Conservation (phyloP, 106 monocot genomes). For the Dioscorea alata region DNA sequence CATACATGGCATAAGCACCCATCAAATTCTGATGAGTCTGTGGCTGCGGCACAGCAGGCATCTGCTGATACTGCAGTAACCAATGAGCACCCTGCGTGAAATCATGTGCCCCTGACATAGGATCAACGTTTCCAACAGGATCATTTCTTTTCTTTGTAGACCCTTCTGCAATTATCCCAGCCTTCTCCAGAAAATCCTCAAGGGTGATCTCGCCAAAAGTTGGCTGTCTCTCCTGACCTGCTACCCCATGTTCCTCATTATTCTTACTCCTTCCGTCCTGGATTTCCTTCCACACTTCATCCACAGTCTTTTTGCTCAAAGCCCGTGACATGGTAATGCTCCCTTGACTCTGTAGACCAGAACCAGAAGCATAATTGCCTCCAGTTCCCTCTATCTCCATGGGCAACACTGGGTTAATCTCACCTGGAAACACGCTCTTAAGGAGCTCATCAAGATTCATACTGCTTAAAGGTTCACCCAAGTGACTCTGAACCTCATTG, state of each 20-base stretch:
- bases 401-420: constrained; percentile 1
- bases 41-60: constrained; percentile 4
- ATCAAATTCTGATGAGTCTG: constrained; percentile 32
- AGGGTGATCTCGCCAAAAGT: constrained; percentile 51
- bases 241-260: neutral
- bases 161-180: constrained; percentile 26
- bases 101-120: constrained; percentile 1
- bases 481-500: constrained; percentile 43
- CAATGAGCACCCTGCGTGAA: constrained; percentile 18
- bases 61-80: constrained; percentile 28
- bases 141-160: constrained; percentile 7
- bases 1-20: constrained; percentile 33
- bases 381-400: constrained; percentile 10
- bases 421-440: constrained; percentile 29
- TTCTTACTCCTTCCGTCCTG: constrained; percentile 14
- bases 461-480: constrained; percentile 40
- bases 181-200: constrained; percentile 52
- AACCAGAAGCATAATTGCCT: neutral
- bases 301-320: constrained; percentile 46
- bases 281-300: constrained; percentile 47
- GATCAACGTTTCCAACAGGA: neutral
- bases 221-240: constrained; percentile 3
- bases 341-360: constrained; percentile 16
- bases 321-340: constrained; percentile 21
- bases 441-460: constrained; percentile 70